Percentiles rank a stretch among this genome's conserved stretches.
These are phyloP conservation scores for Hirsutella minnesotensis DNA, from an alignment of 2,329 filamentous ascomycete species.

Conservation along the genomic window DNA sequence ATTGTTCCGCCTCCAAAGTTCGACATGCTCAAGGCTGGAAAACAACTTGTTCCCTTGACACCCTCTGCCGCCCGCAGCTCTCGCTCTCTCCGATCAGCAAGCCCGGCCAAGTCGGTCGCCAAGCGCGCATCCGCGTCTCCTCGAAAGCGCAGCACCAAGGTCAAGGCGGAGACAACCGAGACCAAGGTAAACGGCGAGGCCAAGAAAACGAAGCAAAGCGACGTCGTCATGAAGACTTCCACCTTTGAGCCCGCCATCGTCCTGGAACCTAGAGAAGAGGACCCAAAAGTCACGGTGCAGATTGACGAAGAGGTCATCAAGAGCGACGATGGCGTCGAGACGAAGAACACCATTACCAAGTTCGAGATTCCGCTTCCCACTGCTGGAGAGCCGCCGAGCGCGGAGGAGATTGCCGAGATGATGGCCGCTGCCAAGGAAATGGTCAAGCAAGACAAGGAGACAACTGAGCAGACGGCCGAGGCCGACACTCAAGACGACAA, in stretches of 20 bases:
- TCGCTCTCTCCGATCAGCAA: constrained; percentile 44
- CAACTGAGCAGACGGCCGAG: constrained; percentile 27
- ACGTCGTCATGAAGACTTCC: constrained; percentile 30
- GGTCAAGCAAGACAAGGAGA: constrained; percentile 56
- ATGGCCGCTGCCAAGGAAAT: constrained; percentile 78
- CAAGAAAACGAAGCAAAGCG: constrained; percentile 18
- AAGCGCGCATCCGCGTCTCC: constrained; percentile 39
- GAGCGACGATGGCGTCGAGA: constrained; percentile 45
- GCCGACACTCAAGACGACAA: constrained; percentile 18
- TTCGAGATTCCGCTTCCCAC: constrained; percentile 55
- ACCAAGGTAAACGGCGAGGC: constrained; percentile 17
- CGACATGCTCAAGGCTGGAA: constrained; percentile 37
- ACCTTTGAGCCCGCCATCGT: constrained; percentile 37
- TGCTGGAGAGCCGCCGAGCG: constrained; percentile 55
- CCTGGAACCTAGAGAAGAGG: constrained; percentile 41
- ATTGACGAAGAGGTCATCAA: constrained; percentile 53
- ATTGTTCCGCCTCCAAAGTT: constrained; percentile 78
- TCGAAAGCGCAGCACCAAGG: constrained; percentile 38
- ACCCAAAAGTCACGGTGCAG: constrained; percentile 54
- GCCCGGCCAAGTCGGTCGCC: constrained; percentile 36
- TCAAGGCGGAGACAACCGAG: constrained; percentile 27
- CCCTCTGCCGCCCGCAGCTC: constrained; percentile 32
- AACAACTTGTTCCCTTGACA: constrained; percentile 36
- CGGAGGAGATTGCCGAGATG: constrained; percentile 72
- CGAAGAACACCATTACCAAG: constrained; percentile 60